A percentile compares a stretch with the other conserved stretches of the same genome.
phyloP scores from a whole-genome alignment of 768 basidiomycete species.

The Tulasnella sp. region DNA sequence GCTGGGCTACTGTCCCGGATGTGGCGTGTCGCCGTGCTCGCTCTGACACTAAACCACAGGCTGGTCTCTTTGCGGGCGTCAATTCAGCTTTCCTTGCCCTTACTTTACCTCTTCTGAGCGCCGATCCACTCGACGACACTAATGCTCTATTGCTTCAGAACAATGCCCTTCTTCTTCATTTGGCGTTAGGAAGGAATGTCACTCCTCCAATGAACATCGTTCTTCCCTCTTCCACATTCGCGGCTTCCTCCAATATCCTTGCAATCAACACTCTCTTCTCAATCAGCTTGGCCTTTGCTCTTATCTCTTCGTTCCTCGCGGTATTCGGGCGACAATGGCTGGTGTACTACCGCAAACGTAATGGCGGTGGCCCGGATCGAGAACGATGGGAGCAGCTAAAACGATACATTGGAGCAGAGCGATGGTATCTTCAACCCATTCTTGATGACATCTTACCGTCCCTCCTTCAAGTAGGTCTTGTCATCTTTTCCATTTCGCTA shows the following conservation, averaged over 20 bases:
- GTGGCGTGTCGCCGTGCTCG: too few relatives aligned
- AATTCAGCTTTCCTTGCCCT: not conserved
- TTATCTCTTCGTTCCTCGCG: not conserved
- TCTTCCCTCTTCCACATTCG: not conserved
- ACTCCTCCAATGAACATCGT: not conserved
- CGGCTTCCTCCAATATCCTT: not conserved
- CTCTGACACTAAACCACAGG: too few relatives aligned
- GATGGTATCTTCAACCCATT: not conserved
- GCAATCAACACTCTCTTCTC: not conserved
- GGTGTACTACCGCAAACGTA: not conserved
- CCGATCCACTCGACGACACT: not conserved
- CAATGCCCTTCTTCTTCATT: not conserved
- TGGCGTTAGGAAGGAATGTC: not conserved
- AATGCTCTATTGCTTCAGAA: not conserved
- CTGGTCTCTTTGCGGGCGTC: too few relatives aligned
- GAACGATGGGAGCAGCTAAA: not conserved
- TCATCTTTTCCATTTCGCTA: not conserved
- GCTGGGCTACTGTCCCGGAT: too few relatives aligned
- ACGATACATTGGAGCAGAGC: not conserved
- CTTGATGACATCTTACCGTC: not conserved
- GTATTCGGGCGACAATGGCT: not conserved
- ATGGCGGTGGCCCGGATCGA: not conserved
- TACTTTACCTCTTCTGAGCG: not conserved
- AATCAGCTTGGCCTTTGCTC: not conserved
- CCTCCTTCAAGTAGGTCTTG: not conserved